A percentile compares a stretch with the other conserved stretches of the same genome.
These are phyloP conservation scores for Candida sakaeoensis DNA, from an alignment of 805 yeast species.

Conservation along the genomic window DNA sequence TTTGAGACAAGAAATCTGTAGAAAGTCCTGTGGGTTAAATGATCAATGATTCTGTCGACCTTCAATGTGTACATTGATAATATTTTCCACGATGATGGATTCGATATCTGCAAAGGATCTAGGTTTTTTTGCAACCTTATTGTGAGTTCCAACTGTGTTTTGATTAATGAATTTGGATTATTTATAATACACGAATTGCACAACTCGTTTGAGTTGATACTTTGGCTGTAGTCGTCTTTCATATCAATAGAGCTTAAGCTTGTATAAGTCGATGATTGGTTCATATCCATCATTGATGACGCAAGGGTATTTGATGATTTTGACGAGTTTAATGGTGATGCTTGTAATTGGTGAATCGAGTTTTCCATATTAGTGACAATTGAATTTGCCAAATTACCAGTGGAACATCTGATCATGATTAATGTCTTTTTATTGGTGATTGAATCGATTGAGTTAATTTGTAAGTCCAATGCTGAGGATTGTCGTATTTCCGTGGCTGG, in stretches of 20 bases:
- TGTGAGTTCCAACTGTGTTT: slow-evolving; percentile 14
- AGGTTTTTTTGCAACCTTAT: slow-evolving; percentile 36
- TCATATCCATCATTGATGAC: slow-evolving; percentile 36
- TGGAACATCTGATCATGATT: slow-evolving; percentile 33
- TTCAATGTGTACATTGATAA: slow-evolving; percentile 36
- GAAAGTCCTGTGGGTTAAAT: slow-evolving; percentile 19
- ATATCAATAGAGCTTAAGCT: slow-evolving; percentile 14
- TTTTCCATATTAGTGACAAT: slow-evolving; percentile 25
- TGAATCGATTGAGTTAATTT: slow-evolving; percentile 29
- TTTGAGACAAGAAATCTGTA: slow-evolving; percentile 26
- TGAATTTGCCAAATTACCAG: slow-evolving; percentile 21
- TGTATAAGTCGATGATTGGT: slow-evolving; percentile 21
- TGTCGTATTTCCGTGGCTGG: slow-evolving; percentile 24
- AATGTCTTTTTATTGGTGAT: slow-evolving; percentile 24
- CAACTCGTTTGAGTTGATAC: slow-evolving; percentile 8
- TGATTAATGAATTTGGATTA: slow-evolving; percentile 3
- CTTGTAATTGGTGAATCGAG: slow-evolving; percentile 22
- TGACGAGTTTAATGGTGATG: slow-evolving; percentile 9
- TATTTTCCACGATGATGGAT: slow-evolving; percentile 42
- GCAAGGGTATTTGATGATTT: slow-evolving; percentile 27
- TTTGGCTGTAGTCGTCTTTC: slow-evolving; percentile 1
- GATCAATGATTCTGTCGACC: slow-evolving; percentile 27
- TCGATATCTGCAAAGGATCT: slow-evolving; percentile 25
- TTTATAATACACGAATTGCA: slow-evolving; percentile 10
- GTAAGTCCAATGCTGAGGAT: slow-evolving; percentile 39